These are phyloP conservation scores for Salix caprea DNA, from an alignment of 345 rosid species.

Conservation along the genomic window DNA sequence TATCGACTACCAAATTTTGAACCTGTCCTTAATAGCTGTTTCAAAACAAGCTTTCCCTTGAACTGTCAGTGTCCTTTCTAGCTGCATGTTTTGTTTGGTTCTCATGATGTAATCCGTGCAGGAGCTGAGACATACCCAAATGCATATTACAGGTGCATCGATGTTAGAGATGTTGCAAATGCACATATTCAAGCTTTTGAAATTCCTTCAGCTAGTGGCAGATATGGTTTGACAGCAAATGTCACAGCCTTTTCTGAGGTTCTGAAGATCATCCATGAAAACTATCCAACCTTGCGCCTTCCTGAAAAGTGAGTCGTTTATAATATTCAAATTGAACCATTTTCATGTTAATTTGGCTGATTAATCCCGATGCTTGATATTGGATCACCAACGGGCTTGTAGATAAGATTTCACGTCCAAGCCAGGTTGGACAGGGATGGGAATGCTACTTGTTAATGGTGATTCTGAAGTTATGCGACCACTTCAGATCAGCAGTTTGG, in stretches of 20 bases:
- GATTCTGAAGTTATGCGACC: too few species aligned
- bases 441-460: too few species aligned
- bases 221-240: constrained; percentile 3
- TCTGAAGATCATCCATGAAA: neutral
- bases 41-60: neutral
- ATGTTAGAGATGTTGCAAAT: constrained; percentile 12
- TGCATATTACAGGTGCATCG: neutral
- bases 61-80: neutral
- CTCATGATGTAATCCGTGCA: neutral
- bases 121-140: constrained; percentile 8
- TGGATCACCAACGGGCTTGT: too few species aligned
- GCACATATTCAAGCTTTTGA: constrained; percentile 12
- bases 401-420: too few species aligned
- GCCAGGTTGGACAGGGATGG: too few species aligned
- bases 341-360: too few species aligned
- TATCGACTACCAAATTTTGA: too few species aligned
- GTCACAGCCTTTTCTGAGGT: neutral
- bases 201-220: constrained; percentile 4
- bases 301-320: constrained; percentile 2
- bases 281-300: neutral
- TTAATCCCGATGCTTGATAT: too few species aligned
- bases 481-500: too few species aligned
- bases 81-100: too few species aligned
- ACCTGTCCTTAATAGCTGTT: too few species aligned
- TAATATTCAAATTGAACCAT: too few species aligned